Conservation (phyloP, 306 rosid species). For the Trichosanthes truncata region DNA sequence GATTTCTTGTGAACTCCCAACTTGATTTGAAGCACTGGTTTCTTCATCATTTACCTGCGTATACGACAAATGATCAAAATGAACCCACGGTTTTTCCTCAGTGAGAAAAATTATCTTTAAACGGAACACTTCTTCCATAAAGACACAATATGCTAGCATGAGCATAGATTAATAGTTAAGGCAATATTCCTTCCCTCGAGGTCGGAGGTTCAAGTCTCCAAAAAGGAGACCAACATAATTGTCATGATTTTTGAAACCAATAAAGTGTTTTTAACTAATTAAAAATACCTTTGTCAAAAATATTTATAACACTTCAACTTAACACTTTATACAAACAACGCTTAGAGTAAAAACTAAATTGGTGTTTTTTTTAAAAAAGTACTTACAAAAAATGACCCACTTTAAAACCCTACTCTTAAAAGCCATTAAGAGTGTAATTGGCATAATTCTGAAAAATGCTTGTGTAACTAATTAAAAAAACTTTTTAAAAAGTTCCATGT, state of each 20-base stretch:
- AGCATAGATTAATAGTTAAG: no score
- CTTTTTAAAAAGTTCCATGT: background rate
- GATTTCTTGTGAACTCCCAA: background rate
- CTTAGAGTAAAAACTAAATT: background rate
- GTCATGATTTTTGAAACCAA: no score
- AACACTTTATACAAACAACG: background rate
- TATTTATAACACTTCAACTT: background rate
- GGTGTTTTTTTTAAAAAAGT: background rate
- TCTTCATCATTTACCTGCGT: background rate
- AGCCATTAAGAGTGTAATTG: background rate
- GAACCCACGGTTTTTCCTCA: background rate
- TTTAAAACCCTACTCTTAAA: background rate
- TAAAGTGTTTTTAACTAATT: background rate
- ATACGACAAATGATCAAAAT: background rate
- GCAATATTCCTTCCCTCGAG: no score
- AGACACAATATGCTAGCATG: no score
- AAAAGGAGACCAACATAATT: no score
- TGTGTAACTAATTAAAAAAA: background rate
- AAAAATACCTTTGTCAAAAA: no score
- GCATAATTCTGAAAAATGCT: background rate
- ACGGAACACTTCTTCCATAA: background rate
- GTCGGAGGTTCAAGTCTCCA: no score
- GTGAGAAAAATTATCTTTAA: background rate
- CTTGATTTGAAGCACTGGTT: background rate
- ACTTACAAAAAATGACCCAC: background rate